Evolutionary conservation across 257 asterid species (phyloP).

Genomic region (Nicotiana tabacum): DNA sequence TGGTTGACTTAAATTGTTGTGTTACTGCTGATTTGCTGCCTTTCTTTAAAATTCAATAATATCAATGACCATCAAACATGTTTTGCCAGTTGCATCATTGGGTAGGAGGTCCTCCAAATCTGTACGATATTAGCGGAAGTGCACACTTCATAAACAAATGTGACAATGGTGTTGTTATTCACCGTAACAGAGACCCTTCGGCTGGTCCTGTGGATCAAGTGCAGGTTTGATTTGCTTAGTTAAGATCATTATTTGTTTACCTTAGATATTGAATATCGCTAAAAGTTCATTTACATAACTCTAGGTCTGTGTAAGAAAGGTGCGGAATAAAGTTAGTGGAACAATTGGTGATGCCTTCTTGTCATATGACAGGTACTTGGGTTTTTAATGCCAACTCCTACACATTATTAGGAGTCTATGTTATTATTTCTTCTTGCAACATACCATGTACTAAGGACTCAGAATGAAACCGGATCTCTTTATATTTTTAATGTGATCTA

Average conservation of each 20-base stretch:
- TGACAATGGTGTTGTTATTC: constrained; percentile 91
- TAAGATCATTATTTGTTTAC: constrained; percentile 4
- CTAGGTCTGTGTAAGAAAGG: constrained; percentile 89
- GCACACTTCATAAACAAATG: constrained; percentile 98
- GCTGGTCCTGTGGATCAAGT: constrained; percentile 78
- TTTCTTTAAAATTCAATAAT: not conserved
- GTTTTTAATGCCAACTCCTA: not conserved
- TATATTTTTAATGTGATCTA: not conserved
- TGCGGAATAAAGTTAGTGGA: constrained; percentile 88
- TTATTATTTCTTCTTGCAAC: not conserved
- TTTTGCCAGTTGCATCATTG: constrained; percentile 70
- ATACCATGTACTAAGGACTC: not conserved
- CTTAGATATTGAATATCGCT: not conserved
- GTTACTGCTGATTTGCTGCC: not conserved
- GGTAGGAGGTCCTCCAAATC: constrained; percentile 78
- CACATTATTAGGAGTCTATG: not conserved
- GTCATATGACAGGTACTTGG: constrained; percentile 65
- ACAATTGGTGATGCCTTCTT: constrained; percentile 82
- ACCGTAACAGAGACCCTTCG: constrained; percentile 84
- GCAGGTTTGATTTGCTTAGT: constrained; percentile 46
- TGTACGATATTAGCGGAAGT: constrained; percentile 97
- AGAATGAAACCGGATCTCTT: not conserved
- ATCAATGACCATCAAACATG: constrained; percentile 14
- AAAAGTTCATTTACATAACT: constrained; percentile 4
- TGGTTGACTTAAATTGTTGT: constrained; percentile 7